Evolutionary conservation across 2,329 filamentous ascomycete species (phyloP), one percentile per base, ranked within the genome.

Genomic region (Exophiala calicioides): DNA sequence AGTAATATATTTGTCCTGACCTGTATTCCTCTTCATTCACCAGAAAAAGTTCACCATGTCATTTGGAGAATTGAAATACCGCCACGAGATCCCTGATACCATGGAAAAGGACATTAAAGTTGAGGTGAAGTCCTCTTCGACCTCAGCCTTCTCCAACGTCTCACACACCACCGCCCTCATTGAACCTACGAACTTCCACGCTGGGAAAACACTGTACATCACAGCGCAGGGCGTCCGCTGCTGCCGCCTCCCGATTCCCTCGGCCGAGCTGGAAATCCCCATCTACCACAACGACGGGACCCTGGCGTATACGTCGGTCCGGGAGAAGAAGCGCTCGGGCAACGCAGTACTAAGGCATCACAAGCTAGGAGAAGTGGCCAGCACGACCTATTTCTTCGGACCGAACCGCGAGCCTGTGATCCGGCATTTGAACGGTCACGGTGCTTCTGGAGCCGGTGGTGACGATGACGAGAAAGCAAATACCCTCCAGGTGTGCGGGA

Each of bases 371-470:
- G 55, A 58, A 4, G 62, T 71, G 4, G 57, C 80, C n/a, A 74
- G 71, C 52, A 83, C 80, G 0, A 73, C 69, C 3, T 83, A 83
- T 63, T 75, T 73, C 53, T 81, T 76, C 57, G 80, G 80, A 0
- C 79, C 79, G 1, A 70, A 69, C 30, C 69, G 71, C 2, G 70
- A 76, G 5, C 80, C 80, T 3, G 62, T 70, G 32, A 63, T 84
- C 18, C 57, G 60, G 2, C 50, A 70, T n/a, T 53, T 61, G 35
- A 31, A 56, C 12, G 27, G 27, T 18, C 32, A 56, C 12, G 27
- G 27, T 18, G 31, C 36, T 10, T 59, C 66, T 4, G 61, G 62
- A 8, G 56, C 63, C 6, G 58, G 60, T 31, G 57, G 62, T 13
- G 47, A 39, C 4, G 42, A 26, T 3, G 58, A 60, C 29, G 57